A percentile compares a stretch with the other conserved stretches of the same genome.
Conservation (phyloP, 371 early-diverging fungal genomes). For the Nematocida parisii region DNA sequence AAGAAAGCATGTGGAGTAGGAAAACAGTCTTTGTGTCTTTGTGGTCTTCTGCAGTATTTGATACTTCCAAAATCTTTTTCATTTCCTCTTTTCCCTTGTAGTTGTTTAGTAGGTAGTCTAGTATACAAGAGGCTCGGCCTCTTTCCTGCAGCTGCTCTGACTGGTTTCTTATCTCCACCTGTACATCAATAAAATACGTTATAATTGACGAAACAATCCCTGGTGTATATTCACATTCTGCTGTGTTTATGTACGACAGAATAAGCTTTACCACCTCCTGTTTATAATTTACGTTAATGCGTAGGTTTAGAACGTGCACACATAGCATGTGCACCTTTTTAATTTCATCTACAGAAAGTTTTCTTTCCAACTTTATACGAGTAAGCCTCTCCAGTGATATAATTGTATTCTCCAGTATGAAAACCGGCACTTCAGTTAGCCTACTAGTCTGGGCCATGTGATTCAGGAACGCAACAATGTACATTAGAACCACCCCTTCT, state of each 20-base stretch:
- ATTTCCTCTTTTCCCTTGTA: conserved; percentile 28
- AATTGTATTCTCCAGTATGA: conserved; percentile 12
- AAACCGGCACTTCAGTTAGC: neutral
- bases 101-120: conserved; percentile 1
- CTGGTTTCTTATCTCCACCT: conserved; percentile 30
- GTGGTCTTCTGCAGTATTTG: conserved; percentile 7
- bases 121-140: neutral
- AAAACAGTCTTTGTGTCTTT: conserved; percentile 58
- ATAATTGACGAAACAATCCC: conserved; percentile 18
- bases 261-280: conserved; percentile 27
- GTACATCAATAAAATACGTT: conserved; percentile 43
- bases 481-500: neutral
- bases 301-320: neutral
- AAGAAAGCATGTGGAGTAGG: conserved; percentile 61
- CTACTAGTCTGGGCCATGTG: neutral
- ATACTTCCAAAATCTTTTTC: neutral
- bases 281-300: conserved; percentile 54
- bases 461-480: conserved; percentile 5
- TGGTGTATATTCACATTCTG: neutral
- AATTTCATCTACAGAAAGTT: neutral
- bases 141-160: conserved; percentile 30
- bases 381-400: neutral
- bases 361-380: neutral
- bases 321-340: neutral
- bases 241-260: conserved; percentile 4